Evolutionary conservation across 768 basidiomycete genomes (phyloP).

Genomic region (Glaciozyma martinii): DNA sequence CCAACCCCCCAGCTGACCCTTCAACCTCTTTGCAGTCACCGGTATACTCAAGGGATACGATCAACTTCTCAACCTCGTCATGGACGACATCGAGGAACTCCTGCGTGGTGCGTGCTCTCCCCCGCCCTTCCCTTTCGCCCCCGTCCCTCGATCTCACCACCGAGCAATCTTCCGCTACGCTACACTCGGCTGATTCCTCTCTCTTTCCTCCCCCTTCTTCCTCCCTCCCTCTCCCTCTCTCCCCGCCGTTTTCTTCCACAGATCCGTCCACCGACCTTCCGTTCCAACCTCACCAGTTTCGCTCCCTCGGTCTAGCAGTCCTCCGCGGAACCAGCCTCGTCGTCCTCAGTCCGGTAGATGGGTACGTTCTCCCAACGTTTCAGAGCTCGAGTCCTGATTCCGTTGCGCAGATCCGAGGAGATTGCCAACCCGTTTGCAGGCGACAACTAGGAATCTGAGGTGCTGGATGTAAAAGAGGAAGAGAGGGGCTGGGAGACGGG

Average conservation of each 20-base stretch:
- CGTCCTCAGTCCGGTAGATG: slow-evolving; percentile 86
- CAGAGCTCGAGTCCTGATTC: neutral
- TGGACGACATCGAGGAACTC: slow-evolving; percentile 88
- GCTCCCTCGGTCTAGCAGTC: slow-evolving; percentile 67
- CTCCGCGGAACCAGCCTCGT: slow-evolving; percentile 91
- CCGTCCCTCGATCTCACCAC: neutral
- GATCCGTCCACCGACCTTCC: slow-evolving; percentile 52
- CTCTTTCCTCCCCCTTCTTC: neutral
- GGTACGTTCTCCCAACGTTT: slow-evolving; percentile 41
- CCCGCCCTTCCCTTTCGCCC: neutral
- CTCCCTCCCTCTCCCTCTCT: neutral
- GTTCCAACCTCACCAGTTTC: slow-evolving; percentile 32
- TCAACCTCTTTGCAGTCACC: too few relatives aligned
- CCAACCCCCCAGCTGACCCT: too few relatives aligned
- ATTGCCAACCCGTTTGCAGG: slow-evolving; percentile 28
- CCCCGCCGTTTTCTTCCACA: slow-evolving; percentile 42
- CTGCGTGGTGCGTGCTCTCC: slow-evolving; percentile 50
- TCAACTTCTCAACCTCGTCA: slow-evolving; percentile 89
- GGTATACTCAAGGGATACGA: slow-evolving; percentile 93
- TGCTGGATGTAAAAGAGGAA: too few relatives aligned
- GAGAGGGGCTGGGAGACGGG: too few relatives aligned
- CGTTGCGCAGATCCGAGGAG: slow-evolving; percentile 5
- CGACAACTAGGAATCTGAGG: too few relatives aligned
- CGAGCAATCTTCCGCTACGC: neutral
- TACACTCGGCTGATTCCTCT: neutral